phyloP scores from a whole-genome alignment of 169 alveolate species.

The Eimeria necatrix region DNA sequence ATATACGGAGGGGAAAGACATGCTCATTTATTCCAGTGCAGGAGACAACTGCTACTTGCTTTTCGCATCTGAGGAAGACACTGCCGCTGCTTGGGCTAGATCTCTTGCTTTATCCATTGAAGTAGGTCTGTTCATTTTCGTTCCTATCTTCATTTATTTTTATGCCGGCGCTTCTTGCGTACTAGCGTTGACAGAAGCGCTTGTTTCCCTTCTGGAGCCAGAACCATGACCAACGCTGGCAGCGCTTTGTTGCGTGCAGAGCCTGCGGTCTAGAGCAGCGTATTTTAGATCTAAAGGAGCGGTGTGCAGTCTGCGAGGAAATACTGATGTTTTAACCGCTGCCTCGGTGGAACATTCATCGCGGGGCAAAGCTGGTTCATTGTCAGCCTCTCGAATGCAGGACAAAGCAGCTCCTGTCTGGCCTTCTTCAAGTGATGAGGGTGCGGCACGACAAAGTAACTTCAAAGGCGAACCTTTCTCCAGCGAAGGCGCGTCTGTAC shows the following conservation, averaged over 20 bases:
- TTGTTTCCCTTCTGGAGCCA: neutral
- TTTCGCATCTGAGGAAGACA: conserved; percentile 43
- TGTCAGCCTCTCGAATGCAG: conserved; percentile 23
- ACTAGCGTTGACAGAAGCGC: neutral
- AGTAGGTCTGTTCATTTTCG: neutral
- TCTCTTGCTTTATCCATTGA: conserved; percentile 34
- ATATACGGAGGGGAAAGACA: conserved; percentile 71
- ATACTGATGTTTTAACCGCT: neutral
- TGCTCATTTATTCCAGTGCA: conserved; percentile 49
- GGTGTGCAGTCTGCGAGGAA: neutral
- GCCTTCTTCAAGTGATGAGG: neutral
- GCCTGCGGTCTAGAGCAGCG: conserved; percentile 18
- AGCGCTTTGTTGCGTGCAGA: neutral
- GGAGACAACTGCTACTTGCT: conserved; percentile 58
- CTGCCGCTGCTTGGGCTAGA: conserved; percentile 48
- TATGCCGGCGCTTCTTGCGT: neutral
- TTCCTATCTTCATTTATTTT: neutral
- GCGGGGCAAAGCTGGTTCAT: neutral
- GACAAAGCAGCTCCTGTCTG: neutral
- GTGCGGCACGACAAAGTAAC: neutral
- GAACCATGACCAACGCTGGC: neutral
- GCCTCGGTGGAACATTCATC: neutral
- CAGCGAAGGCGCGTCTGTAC: conserved; percentile 43
- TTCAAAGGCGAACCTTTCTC: neutral
- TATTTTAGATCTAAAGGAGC: neutral